Evolutionary conservation across 1,284 basidiomycete genomes (phyloP), one percentile per base, ranked within the genome.

Genomic region (Microbotryum saponariae): DNA sequence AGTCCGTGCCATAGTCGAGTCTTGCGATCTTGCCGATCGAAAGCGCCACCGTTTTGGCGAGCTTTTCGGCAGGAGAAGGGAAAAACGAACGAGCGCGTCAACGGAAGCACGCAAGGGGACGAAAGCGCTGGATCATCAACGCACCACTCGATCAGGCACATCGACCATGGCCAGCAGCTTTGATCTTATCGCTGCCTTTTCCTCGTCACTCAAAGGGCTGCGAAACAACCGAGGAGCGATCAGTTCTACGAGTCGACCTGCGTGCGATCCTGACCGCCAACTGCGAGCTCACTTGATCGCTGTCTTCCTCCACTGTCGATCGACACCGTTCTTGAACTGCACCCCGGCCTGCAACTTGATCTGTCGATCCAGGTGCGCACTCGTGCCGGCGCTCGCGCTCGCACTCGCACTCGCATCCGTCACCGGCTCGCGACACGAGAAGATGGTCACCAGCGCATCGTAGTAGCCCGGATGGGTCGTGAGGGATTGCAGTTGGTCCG

Each of bases 291-390:
- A 72, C 71, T 68, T 48, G 7, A 42, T 21, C 0, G 63, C 65
- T 0, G 56, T 54, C 37, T 50, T 64, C 4, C 67, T 59, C 72
- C 72, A 73, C 56, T 67, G 66, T 56, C 64, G 65, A 27, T 72
- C 72, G 27, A 73, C 56, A 23, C 70, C 68, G 37, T 72, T 73
- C 64, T 72, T 72, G 66, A 72, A 71, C 51, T 66, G 63, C 20
- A 71, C 42, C 4, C 60, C 59, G 7, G 70, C 68, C 58, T 73
- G 72, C 2, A 65, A 46, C 37, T 70, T 48, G 33, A 72, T 60
- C 21, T 61, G 27, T 21, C 31, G 47, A 45, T 50, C 52, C 20
- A 47, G 50, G 37, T 42, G 18, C 37, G 37, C 37, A 14, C 37
- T 42, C 44, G 25, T 21, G 18, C n/a, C 58, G 18, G 20, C 54